Conservation (phyloP, 345 rosid genomes). For the Bretschneidera sinensis region DNA sequence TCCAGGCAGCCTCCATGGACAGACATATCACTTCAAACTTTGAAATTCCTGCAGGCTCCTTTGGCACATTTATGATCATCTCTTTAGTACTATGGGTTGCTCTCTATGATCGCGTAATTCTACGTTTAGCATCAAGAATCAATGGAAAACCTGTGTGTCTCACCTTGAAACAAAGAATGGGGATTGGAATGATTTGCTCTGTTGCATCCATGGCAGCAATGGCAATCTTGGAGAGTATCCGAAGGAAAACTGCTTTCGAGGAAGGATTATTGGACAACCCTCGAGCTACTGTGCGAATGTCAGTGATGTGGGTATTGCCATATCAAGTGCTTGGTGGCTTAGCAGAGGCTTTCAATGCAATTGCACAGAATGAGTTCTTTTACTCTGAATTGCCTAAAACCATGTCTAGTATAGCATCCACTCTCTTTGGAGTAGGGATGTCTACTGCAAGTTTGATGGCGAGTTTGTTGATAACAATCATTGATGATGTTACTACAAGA, state of each 20-base stretch:
- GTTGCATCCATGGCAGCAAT: conserved; percentile 27
- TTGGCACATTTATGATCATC: conserved; percentile 30
- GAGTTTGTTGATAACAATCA: conserved; percentile 29
- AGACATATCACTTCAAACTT: conserved; percentile 38
- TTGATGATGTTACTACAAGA: conserved; percentile 23
- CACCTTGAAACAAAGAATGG: conserved; percentile 43
- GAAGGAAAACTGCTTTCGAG: conserved; percentile 25
- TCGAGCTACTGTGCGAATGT: too few relatives aligned
- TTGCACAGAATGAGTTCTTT: conserved; percentile 48
- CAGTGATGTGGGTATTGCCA: conserved; percentile 47
- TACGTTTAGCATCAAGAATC: conserved; percentile 37
- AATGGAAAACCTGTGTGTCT: conserved; percentile 28
- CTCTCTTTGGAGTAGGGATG: conserved; percentile 22
- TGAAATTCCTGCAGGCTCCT: conserved; percentile 52
- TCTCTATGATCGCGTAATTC: conserved; percentile 33
- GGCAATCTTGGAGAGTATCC: conserved; percentile 37
- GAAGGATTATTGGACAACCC: too few relatives aligned
- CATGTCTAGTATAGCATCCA: conserved; percentile 44
- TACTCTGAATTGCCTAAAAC: conserved; percentile 51
- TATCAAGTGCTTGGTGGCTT: conserved; percentile 31
- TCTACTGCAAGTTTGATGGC: conserved; percentile 38
- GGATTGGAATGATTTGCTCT: conserved; percentile 33
- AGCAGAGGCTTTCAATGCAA: conserved; percentile 35
- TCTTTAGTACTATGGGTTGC: conserved; percentile 33
- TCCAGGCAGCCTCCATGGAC: conserved; percentile 48